Percentiles rank a stretch among this genome's conserved stretches.
Conservation (phyloP, 1,284 basidiomycete genomes). For the Marasmius oreades region DNA sequence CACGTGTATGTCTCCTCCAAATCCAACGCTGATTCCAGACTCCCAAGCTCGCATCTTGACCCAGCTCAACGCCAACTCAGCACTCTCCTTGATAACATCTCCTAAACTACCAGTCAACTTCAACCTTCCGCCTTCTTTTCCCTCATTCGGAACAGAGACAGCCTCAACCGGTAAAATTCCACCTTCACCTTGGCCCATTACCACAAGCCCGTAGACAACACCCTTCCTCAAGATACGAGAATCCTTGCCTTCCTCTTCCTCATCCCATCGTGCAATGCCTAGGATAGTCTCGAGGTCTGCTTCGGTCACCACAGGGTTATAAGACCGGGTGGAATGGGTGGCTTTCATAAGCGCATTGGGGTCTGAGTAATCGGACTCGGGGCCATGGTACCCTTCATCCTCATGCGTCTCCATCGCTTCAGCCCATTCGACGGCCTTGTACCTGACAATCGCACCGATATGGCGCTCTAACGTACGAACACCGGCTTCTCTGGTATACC, state of each 20-base stretch:
- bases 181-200: slow-evolving; percentile 86
- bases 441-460: slow-evolving; percentile 81
- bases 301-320: slow-evolving; percentile 62
- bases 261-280: slow-evolving; percentile 79
- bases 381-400: not conserved
- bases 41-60: slow-evolving; percentile 69
- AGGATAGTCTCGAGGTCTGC: slow-evolving; percentile 83
- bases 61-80: slow-evolving; percentile 84
- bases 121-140: slow-evolving; percentile 55
- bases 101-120: slow-evolving; percentile 82
- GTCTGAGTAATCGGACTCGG: not conserved
- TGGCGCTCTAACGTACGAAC: slow-evolving; percentile 89
- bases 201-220: slow-evolving; percentile 84
- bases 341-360: not conserved
- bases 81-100: slow-evolving; percentile 88
- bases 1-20: slow-evolving; percentile 78
- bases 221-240: slow-evolving; percentile 47
- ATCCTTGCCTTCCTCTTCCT: slow-evolving; percentile 49
- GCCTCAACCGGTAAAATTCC: slow-evolving; percentile 84
- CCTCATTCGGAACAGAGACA: slow-evolving; percentile 51
- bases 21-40: slow-evolving; percentile 76
- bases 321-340: slow-evolving; percentile 31
- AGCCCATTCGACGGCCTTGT: slow-evolving; percentile 88
- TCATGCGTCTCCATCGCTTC: slow-evolving; percentile 55
- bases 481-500: slow-evolving; percentile 87